A percentile compares a stretch with the other conserved stretches of the same genome.
These are phyloP conservation scores for Blastobotrys persicus DNA, from an alignment of 1,139 yeast genomes.

Conservation along the genomic window DNA sequence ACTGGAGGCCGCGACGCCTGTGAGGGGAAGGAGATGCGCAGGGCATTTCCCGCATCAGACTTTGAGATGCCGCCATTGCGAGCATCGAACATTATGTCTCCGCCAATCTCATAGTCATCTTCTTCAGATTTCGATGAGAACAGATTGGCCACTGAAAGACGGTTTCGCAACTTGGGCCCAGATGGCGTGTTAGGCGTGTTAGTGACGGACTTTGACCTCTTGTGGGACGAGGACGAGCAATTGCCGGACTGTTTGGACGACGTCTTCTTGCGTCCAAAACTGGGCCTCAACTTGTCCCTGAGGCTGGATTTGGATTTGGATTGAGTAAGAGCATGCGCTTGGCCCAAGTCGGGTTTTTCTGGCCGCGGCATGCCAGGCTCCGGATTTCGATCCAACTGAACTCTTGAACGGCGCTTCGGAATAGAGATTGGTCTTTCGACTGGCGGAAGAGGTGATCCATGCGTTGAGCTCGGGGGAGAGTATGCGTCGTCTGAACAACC, in stretches of 20 bases:
- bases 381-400: conserved; percentile 1
- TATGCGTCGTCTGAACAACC: conserved; percentile 19
- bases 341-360: background rate
- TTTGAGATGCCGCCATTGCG: background rate
- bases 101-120: conserved; percentile 3
- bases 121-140: background rate
- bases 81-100: conserved; percentile 1
- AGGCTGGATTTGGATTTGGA: background rate
- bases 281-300: background rate
- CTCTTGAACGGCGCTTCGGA: conserved; percentile 4
- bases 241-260: background rate
- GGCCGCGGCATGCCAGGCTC: conserved; percentile 6
- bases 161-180: background rate
- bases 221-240: background rate
- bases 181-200: background rate
- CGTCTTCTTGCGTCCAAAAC: background rate
- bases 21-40: background rate
- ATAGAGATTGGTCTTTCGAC: background rate
- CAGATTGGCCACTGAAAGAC: conserved; percentile 1
- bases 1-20: background rate
- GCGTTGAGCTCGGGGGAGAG: conserved; percentile 7
- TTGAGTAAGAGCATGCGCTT: background rate
- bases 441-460: background rate
- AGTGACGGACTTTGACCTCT: conserved; percentile 1
- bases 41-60: background rate